Base-by-base conservation (phyloP, 805 yeast species). In the Lachancea sp. region DNA sequence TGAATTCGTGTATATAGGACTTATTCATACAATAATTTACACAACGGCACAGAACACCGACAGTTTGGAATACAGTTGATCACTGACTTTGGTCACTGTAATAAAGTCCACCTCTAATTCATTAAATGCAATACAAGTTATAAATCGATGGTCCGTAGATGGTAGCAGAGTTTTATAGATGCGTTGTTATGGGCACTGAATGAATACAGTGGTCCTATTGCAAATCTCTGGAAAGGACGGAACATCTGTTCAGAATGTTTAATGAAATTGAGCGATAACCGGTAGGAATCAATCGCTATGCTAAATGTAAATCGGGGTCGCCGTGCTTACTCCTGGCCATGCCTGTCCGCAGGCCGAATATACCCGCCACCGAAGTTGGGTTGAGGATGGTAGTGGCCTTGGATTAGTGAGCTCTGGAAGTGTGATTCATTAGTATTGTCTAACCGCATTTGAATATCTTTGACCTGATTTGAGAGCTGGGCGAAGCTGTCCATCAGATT, bases 391-490 rank as follows among this genome's bases (percentile, higher is more conserved):
- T 7, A 26, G 15, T 5, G 12, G 5, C 13, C 29, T 26, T 7
- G 29, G 6, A 26, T 12, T 6, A 12, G 29, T 7, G 7, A 5
- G 16, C 18, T 17, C 11, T 30, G n/a, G 5, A 8, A 4, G 23
- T 17, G 16, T 8, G 34, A 4, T 30, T 17, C 34, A 11, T 18
- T 21, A 17, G 9, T 12, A 16, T 23, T n/a, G 25, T 34, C 35
- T 30, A 37, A 15, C 12, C 41, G 35, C 29, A 29, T 21, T 24
- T 37, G 41, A 6, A 37, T 29, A 23, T 22, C 8, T 12, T n/a
- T 30, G 34, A 37, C 34, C 17, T 37, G 35, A 4, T 37, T 17
- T 3, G 41, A 22, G 7, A 37, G 34, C 12, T 21, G 41, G 13
- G 34, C 30, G 20, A 37, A 37, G 11, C 29, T 21, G 17, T 37